A percentile compares a stretch with the other conserved stretches of the same genome.
Conservation (phyloP, 306 rosid genomes). For the cucumber (Cucumis sativus) region Cucumber_9930_V3 NC_026657.2:38096501-38097000, state of each 20-base stretch:
- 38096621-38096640: not conserved
- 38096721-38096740: not conserved
- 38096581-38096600: not conserved
- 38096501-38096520: slow-evolving; percentile 67
- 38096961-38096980: too few species aligned
- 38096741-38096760: not conserved
- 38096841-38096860: not conserved
- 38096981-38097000: too few species aligned
- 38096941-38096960: too few species aligned
- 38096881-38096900: too few species aligned
- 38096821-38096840: not conserved
- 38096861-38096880: not conserved
- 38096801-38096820: not conserved
- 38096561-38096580: not conserved
- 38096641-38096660: not conserved
- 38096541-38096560: not conserved
- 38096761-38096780: not conserved
- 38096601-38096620: not conserved
- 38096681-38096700: not conserved
- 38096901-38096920: too few species aligned
- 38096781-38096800: not conserved
- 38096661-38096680: not conserved
- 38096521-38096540: not conserved
- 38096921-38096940: too few species aligned
- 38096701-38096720: not conserved